Evolutionary conservation across 495 filamentous ascomycete species (phyloP), one percentile per base, ranked within the genome.

Genomic region (Chaetomium fimeti): DNA sequence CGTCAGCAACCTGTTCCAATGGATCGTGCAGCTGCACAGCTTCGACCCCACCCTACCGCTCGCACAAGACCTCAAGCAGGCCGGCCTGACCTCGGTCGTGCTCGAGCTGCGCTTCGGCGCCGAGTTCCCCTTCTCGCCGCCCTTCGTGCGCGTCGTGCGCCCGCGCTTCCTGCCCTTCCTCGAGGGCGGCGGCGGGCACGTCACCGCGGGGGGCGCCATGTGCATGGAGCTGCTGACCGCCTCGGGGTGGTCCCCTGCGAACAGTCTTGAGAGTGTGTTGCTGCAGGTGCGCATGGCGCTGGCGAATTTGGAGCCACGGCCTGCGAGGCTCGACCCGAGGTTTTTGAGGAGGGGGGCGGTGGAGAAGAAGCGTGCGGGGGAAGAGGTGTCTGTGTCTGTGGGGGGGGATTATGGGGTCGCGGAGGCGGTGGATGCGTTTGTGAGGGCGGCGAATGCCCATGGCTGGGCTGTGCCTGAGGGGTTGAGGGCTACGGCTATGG

Each of bases 191-290:
- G 93, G 93, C 22, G 93, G 93, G 2, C 92, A 97, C 72, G 88
- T 97, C 61, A 96, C 93, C 0, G 71, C 77, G n/a, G 93, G 93
- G 3, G 93, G 93, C 1, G 89, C 92, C 1, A 82, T 97, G 75
- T 97, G 93, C 74, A 92, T 96, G 90, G 89, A 97, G 75, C 80
- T 97, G 8, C 82, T 97, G 42, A 97, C 93, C 3, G 89, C 87
- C 69, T 80, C 85, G 12, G 93, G 93, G 15, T 97, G 93, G 93
- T 85, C 82, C 18, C 85, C 89, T 0, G 87, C 83, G 0, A 84
- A 80, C 58, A 85, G 82, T 28, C 84, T 97, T 63, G 93, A 97
- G 76, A 88, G 82, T 56, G 87, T 97, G 5, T 76, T 97, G 11
- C 72, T 96, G 58, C 92, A 96, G 77, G 87, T 97, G 43, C 85